Percentiles rank a stretch among this genome's conserved stretches.
phyloP scores from a whole-genome alignment of 2,329 filamentous ascomycete genomes.

The Lecanicillium sp. region DNA sequence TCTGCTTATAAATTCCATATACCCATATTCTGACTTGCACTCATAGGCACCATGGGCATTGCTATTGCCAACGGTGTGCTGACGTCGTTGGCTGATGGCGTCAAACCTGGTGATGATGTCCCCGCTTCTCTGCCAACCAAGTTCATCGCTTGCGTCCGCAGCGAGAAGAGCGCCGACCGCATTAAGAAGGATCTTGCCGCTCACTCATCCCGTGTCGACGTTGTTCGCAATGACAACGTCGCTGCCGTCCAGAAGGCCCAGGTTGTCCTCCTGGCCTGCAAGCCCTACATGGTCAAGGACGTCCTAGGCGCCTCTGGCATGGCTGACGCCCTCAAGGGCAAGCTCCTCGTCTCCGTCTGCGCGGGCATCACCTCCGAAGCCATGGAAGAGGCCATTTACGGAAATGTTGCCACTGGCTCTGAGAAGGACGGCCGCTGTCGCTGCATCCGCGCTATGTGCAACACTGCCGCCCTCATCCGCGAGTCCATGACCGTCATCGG shows the following conservation, averaged over 20 bases:
- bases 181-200: slow-evolving; percentile 60
- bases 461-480: slow-evolving; percentile 71
- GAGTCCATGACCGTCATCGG: slow-evolving; percentile 81
- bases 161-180: slow-evolving; percentile 60
- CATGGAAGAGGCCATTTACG: slow-evolving; percentile 60
- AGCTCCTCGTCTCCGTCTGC: slow-evolving; percentile 75
- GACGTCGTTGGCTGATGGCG: slow-evolving; percentile 54
- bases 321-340: slow-evolving; percentile 65
- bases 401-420: slow-evolving; percentile 41
- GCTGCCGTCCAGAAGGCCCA: slow-evolving; percentile 61
- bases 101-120: slow-evolving; percentile 40
- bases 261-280: slow-evolving; percentile 72
- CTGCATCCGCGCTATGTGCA: slow-evolving; percentile 77
- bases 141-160: slow-evolving; percentile 77
- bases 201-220: slow-evolving; percentile 56
- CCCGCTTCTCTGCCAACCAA: slow-evolving; percentile 59
- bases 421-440: slow-evolving; percentile 47
- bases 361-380: slow-evolving; percentile 68
- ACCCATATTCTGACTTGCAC: slow-evolving; percentile 15
- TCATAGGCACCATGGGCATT: slow-evolving; percentile 72
- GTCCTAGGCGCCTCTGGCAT: slow-evolving; percentile 65
- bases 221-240: slow-evolving; percentile 68
- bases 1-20: not conserved
- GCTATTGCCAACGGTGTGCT: slow-evolving; percentile 79
- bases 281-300: slow-evolving; percentile 66